These are phyloP conservation scores for Fusarium brachygibbosum DNA, from an alignment of 2,329 filamentous ascomycete genomes.

Conservation along the genomic window DNA sequence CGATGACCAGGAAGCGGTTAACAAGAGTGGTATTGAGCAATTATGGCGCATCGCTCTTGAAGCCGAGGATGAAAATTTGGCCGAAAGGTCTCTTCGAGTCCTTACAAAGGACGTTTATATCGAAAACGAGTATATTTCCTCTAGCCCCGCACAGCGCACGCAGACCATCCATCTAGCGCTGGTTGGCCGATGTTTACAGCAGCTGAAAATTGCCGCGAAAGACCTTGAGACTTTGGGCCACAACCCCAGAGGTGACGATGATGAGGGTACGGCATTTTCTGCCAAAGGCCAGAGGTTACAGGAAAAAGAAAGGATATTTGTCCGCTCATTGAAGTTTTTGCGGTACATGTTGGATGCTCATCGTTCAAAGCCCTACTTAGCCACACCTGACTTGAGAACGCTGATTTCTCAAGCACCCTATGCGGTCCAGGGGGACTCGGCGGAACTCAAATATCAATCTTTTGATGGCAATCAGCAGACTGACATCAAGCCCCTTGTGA, in stretches of 20 bases:
- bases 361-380: conserved; percentile 71
- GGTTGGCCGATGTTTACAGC: conserved; percentile 78
- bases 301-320: conserved; percentile 71
- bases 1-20: conserved; percentile 65
- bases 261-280: conserved; percentile 67
- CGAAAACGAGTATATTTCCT: conserved; percentile 64
- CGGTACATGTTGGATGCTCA: conserved; percentile 75
- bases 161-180: conserved; percentile 75
- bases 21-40: conserved; percentile 72
- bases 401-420: conserved; percentile 66
- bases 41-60: conserved; percentile 87
- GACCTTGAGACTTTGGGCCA: conserved; percentile 64
- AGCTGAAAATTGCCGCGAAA: conserved; percentile 73
- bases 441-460: conserved; percentile 80
- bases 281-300: conserved; percentile 62
- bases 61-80: conserved; percentile 74
- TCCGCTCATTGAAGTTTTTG: conserved; percentile 76
- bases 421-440: conserved; percentile 70
- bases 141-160: conserved; percentile 64
- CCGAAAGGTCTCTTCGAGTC: conserved; percentile 74
- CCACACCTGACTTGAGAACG: conserved; percentile 68
- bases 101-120: conserved; percentile 81
- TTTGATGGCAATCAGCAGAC: conserved; percentile 74
- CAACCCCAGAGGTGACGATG: conserved; percentile 59
- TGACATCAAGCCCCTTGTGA: conserved; percentile 71